Conservation (phyloP, 257 asterid species). For the Solanum acaule region DNA sequence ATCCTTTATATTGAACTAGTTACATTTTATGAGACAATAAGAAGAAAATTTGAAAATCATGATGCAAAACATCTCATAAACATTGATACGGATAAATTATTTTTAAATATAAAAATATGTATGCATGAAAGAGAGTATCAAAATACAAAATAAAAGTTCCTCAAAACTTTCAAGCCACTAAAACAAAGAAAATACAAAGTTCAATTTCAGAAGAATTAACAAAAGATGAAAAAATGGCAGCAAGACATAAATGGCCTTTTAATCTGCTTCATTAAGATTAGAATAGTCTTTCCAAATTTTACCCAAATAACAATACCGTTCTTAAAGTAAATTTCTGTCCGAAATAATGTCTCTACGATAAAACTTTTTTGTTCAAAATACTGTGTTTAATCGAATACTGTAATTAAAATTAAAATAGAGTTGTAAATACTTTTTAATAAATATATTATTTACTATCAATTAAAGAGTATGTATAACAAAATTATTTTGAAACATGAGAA, state of each 20-base stretch:
- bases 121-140: neutral
- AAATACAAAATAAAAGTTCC: neutral
- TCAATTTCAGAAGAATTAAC: neutral
- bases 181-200: neutral
- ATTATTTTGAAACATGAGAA: neutral
- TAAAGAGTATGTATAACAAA: neutral
- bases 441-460: neutral
- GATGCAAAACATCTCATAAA: neutral
- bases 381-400: neutral
- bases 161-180: neutral
- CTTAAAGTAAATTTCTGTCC: neutral
- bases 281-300: neutral
- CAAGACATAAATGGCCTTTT: neutral
- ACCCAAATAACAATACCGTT: neutral
- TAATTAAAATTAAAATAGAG: neutral
- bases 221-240: neutral
- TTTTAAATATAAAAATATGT: neutral
- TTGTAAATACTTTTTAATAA: neutral
- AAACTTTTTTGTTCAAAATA: neutral
- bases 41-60: neutral
- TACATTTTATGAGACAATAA: neutral
- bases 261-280: neutral
- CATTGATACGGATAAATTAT: neutral
- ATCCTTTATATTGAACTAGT: neutral
- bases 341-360: neutral